Conservation (phyloP, 345 rosid species). For the Microcos paniculata region DNA sequence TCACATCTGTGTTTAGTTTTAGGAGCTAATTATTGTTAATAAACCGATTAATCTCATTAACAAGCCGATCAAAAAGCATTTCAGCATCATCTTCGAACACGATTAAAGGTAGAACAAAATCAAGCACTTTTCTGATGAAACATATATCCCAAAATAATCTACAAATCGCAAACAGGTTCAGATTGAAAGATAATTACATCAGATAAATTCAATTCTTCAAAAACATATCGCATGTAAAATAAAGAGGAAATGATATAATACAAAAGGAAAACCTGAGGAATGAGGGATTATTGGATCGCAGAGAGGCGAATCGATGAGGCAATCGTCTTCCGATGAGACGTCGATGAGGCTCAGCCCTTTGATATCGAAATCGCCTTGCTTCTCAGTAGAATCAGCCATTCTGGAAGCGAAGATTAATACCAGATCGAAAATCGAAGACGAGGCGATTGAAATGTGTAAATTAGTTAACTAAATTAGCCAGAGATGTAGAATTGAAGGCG, state of each 20-base stretch:
- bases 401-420: constrained; percentile 4
- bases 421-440: constrained; percentile 8
- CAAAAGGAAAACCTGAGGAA: constrained; percentile 39
- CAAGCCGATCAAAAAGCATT: neutral
- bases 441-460: neutral
- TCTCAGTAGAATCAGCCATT: constrained; percentile 58
- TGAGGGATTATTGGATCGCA: constrained; percentile 23
- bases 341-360: constrained; percentile 70
- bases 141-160: neutral
- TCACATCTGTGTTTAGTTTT: neutral
- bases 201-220: neutral
- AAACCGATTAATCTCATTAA: neutral
- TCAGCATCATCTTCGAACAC: neutral
- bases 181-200: neutral
- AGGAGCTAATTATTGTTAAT: neutral
- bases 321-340: constrained; percentile 80
- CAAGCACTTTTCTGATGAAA: neutral
- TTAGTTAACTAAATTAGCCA: neutral
- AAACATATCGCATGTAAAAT: neutral
- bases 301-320: constrained; percentile 55
- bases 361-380: constrained; percentile 33
- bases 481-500: neutral
- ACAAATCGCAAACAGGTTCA: neutral
- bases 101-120: neutral
- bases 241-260: neutral